Evolutionary conservation across 2,329 filamentous ascomycete species (phyloP).

Genomic region (Sporothrix brunneoviolacea): DNA sequence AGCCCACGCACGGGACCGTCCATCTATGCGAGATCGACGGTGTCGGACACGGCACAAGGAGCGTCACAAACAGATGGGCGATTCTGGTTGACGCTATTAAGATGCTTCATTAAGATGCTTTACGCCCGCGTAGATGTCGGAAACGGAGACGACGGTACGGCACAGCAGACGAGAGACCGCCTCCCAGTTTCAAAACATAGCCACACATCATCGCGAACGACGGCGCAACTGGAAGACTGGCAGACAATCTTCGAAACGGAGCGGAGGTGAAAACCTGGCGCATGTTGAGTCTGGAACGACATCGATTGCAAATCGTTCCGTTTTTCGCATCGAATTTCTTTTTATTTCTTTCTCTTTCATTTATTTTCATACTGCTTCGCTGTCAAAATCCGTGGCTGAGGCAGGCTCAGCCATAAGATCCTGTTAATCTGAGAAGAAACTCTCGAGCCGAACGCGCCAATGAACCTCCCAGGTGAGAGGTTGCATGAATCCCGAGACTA

Average conservation of each 20-base stretch:
- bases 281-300: too few species aligned
- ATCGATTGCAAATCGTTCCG: background rate
- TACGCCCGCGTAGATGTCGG: too few species aligned
- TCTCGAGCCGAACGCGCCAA: too few species aligned
- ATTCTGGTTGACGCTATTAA: too few species aligned
- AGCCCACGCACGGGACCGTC: background rate
- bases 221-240: background rate
- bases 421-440: too few species aligned
- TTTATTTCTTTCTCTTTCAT: too few species aligned
- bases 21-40: conserved; percentile 2
- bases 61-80: conserved; percentile 3
- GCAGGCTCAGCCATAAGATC: too few species aligned
- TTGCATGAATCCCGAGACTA: background rate
- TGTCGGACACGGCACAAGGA: background rate
- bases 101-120: too few species aligned
- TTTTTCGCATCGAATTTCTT: background rate
- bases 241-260: background rate
- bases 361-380: too few species aligned
- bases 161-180: background rate
- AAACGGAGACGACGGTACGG: too few species aligned
- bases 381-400: too few species aligned
- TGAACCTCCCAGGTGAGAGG: background rate
- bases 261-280: too few species aligned
- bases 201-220: background rate
- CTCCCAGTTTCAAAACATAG: background rate